A percentile compares a stretch with the other conserved stretches of the same genome.
Evolutionary conservation across 179 eudicot genomes (phyloP).

Genomic region (Spinacia oleracea): DNA sequence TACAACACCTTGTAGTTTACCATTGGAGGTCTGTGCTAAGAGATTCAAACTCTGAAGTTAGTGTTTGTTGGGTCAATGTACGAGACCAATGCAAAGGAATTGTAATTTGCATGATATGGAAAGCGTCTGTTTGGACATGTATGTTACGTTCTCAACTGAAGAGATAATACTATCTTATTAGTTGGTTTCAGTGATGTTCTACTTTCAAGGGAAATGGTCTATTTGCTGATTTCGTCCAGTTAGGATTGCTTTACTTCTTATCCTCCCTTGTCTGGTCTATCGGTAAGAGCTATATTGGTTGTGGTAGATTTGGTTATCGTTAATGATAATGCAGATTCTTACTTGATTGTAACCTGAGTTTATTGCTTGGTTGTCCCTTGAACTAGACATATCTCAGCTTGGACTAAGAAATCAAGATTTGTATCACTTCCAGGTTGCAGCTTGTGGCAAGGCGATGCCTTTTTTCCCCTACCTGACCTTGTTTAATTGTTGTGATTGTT

Average conservation of each 20-base stretch:
- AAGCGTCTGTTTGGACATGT: not conserved
- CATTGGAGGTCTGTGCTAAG: not conserved
- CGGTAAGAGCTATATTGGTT: not conserved
- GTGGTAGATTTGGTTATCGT: too few relatives aligned
- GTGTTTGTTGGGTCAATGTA: not conserved
- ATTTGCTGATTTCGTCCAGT: too few relatives aligned
- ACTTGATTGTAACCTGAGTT: not conserved
- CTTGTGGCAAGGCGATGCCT: not conserved
- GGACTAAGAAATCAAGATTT: not conserved
- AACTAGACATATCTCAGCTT: not conserved
- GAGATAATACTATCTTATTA: not conserved
- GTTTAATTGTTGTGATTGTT: not conserved
- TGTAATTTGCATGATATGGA: not conserved
- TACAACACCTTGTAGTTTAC: too few relatives aligned
- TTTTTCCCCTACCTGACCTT: not conserved
- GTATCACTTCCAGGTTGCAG: not conserved
- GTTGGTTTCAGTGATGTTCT: not conserved
- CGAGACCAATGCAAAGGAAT: not conserved
- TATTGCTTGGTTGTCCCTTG: not conserved
- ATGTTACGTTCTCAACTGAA: not conserved
- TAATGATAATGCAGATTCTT: not conserved
- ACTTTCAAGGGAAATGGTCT: too few relatives aligned
- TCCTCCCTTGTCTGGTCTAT: not conserved
- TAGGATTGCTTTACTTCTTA: not conserved
- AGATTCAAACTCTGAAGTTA: not conserved